Evolutionary conservation across 2,329 filamentous ascomycete genomes (phyloP), one percentile per base, ranked within the genome.

Genomic region (Neofusicoccum laricinum): DNA sequence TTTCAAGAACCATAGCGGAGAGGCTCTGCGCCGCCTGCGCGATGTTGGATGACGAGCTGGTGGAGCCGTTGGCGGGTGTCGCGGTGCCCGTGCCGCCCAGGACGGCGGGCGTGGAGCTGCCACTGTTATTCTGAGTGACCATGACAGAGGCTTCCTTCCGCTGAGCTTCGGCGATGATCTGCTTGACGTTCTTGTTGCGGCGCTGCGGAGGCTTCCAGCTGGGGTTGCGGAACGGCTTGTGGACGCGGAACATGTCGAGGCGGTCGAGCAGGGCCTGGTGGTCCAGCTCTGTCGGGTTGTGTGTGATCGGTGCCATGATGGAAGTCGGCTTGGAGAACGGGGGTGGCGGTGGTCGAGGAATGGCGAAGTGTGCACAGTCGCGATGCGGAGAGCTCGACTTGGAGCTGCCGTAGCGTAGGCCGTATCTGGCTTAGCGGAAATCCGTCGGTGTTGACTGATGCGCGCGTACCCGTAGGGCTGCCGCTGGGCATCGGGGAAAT

Each of bases 121-220:
- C 93, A 73, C 90, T 93, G 75, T 92, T 91, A 73, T 90, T 89
- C 74, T 91, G 90, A 0, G 92, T 97, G 15, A 90, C 92, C 73
- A 93, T 84, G 40, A 91, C 85, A 3, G 93, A 96, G n/a, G 92
- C 92, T 81, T 98, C 94, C 74, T 90, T 92, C 70, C 92, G 90
- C 21, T 91, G 87, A 12, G 90, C 91, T 72, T 99, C 95, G 66
- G 92, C 90, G 66, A 99, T 85, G 67, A 99, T 95, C 71, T 96
- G 92, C 79, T 98, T 98, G 79, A 98, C 89, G 78, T 97, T 98
- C 83, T 99, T 99, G 86, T 99, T 99, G 78, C 95, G 92, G 59
- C 95, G 93, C 78, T 93, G 90, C 69, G 94, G 92, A 15, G 95
- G 92, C 74, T 91, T 93, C 95, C 95, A 99, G 76, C 87, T 81